A percentile compares a stretch with the other conserved stretches of the same genome.
Conservation (phyloP, 192 early-diverging fungal species). For the Podila verticillata region DNA sequence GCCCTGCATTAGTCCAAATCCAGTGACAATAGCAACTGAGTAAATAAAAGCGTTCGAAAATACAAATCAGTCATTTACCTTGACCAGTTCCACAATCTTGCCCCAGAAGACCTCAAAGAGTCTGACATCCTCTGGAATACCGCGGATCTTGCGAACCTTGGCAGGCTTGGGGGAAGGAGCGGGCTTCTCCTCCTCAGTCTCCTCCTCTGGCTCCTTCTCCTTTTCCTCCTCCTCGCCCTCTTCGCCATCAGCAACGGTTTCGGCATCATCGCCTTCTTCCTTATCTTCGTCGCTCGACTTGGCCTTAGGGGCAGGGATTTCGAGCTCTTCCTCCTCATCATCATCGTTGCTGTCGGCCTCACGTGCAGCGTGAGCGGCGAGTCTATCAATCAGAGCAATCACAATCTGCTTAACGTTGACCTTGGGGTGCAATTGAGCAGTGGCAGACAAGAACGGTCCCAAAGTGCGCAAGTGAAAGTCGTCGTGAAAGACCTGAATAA, state of each 20-base stretch:
- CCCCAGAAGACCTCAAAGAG: conserved; percentile 98
- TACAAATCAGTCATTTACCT: conserved; percentile 52
- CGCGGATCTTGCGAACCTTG: conserved; percentile 65
- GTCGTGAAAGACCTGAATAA: conserved; percentile 97
- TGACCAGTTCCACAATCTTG: conserved; percentile 92
- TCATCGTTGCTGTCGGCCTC: conserved; percentile 63
- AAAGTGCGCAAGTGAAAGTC: conserved; percentile 96
- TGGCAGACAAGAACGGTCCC: conserved; percentile 88
- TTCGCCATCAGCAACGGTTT: conserved; percentile 12
- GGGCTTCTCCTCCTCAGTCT: conserved; percentile 28
- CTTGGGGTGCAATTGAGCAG: conserved; percentile 88
- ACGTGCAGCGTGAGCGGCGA: conserved; percentile 90
- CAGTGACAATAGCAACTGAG: not conserved
- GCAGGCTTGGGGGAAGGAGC: conserved; percentile 40
- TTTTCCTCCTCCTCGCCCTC: conserved; percentile 24
- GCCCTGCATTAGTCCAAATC: not conserved
- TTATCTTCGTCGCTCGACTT: conserved; percentile 18
- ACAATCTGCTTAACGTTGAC: conserved; percentile 98
- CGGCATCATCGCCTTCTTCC: conserved; percentile 27
- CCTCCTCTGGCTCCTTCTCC: conserved; percentile 22
- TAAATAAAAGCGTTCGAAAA: not conserved
- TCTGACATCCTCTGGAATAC: conserved; percentile 86
- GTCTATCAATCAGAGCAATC: conserved; percentile 93
- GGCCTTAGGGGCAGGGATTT: conserved; percentile 21
- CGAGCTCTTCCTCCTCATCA: conserved; percentile 25